Base-by-base conservation (phyloP, 2,329 filamentous ascomycete species). In the Fusarium sp. region DNA sequence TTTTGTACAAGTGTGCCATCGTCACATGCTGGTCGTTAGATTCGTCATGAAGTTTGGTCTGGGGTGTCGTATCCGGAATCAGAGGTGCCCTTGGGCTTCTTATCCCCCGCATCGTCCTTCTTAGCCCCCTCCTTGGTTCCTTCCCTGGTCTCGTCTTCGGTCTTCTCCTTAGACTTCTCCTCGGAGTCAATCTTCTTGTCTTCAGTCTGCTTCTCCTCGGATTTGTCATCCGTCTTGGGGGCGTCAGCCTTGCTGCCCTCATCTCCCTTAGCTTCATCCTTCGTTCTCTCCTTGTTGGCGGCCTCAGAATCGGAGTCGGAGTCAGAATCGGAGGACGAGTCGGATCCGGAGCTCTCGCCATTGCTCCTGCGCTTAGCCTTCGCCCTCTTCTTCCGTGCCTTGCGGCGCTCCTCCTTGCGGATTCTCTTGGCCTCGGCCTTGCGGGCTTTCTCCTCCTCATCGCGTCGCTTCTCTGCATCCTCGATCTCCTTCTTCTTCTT, bases 401-500 rank as follows among this genome's bases (percentile, higher is more conserved):
- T 71, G 18, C 71, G 67, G 47, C 70, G 68, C 62, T 74, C 73
- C 47, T 74, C 67, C 64, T 75, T 72, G 27, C 71, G 65, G 68
- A 76, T 73, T 62, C 76, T 69, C 65, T 77, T 73, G 40, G 74
- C 70, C 69, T 78, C 72, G 12, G 73, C 72, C 65, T 78, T 75
- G 27, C 75, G 71, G 23, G 78, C 68, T 54, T 80, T 71, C 52
- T 76, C 68, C 73, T 78, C 68, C 78, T 76, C 65, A 80, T 78
- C 79, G 57, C 80, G 76, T 65, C 78, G 76, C 68, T 84, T 81
- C 74, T 85, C 81, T 3, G 79, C 78, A 37, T 83, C 82, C 62
- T 81, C 79, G 16, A 82, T 72, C 70, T 83, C 81, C 72, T 83
- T 82, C 53, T 84, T 79, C 71, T 82, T 82, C 78, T 84, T 86